These are phyloP conservation scores for Nyssa sinensis DNA, from an alignment of 148 eudicot species.

Conservation along the genomic window DNA sequence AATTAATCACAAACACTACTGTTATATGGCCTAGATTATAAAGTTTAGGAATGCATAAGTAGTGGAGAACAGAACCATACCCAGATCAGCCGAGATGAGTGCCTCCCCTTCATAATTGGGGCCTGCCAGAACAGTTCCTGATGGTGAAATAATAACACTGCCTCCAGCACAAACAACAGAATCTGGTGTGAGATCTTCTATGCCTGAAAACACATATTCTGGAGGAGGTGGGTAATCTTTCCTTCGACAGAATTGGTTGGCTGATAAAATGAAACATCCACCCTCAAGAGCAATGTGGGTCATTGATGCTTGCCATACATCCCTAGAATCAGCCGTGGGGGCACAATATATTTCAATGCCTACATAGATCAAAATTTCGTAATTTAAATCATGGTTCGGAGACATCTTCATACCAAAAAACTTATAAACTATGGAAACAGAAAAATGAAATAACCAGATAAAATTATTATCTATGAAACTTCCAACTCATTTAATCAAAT, in stretches of 20 bases:
- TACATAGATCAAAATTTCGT: conserved; percentile 10
- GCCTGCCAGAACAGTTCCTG: conserved; percentile 66
- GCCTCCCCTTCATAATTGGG: conserved; percentile 78
- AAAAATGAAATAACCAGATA: background rate
- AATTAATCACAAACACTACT: too few relatives aligned
- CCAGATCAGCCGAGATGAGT: conserved; percentile 73
- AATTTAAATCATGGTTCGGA: background rate
- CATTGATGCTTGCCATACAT: conserved; percentile 80
- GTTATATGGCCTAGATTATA: background rate
- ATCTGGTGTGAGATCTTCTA: conserved; percentile 59
- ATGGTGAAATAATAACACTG: conserved; percentile 72
- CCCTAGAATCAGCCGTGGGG: conserved; percentile 77
- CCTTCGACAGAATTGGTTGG: conserved; percentile 74
- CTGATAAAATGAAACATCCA: conserved; percentile 74
- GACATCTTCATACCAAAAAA: background rate
- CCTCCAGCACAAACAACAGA: conserved; percentile 84
- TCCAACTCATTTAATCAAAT: too few relatives aligned
- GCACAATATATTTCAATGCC: conserved; percentile 88
- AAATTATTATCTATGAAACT: too few relatives aligned
- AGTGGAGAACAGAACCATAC: conserved; percentile 15
- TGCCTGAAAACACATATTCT: conserved; percentile 54
- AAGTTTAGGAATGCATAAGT: background rate
- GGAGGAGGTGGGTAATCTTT: conserved; percentile 84
- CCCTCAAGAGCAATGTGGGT: conserved; percentile 89
- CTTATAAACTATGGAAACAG: background rate